Evolutionary conservation across 2,329 filamentous ascomycete species (phyloP).

Genomic region (Tolypocladium nubicola): DNA sequence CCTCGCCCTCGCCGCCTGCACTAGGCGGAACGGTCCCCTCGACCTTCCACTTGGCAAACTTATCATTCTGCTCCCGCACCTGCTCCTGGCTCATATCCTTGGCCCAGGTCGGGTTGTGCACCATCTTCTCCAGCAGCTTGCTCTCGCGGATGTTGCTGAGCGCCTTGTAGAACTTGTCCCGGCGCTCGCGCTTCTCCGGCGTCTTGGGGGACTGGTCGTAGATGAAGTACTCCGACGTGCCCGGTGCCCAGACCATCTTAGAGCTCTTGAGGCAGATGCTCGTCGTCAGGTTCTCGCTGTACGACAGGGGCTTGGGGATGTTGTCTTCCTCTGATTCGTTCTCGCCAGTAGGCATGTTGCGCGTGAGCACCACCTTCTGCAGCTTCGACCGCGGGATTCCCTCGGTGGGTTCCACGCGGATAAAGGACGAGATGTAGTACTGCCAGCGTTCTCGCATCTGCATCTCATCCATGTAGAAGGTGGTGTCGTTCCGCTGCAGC

Average conservation of each 20-base stretch:
- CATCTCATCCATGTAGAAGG: conserved; percentile 84
- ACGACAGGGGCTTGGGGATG: conserved; percentile 49
- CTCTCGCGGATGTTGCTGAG: conserved; percentile 52
- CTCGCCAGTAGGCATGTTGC: conserved; percentile 56
- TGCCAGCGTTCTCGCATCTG: conserved; percentile 78
- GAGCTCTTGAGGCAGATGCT: conserved; percentile 70
- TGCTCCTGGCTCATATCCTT: conserved; percentile 69
- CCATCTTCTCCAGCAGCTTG: conserved; percentile 68
- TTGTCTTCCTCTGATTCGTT: conserved; percentile 53
- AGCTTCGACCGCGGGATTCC: conserved; percentile 57
- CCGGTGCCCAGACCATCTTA: conserved; percentile 66
- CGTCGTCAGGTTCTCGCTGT: conserved; percentile 57
- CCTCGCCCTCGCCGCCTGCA: not conserved
- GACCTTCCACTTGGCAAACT: conserved; percentile 43
- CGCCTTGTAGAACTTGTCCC: conserved; percentile 40
- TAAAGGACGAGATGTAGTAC: conserved; percentile 90
- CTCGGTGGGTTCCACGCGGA: conserved; percentile 80
- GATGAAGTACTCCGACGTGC: conserved; percentile 59
- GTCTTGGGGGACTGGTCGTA: conserved; percentile 60
- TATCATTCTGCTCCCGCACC: conserved; percentile 63
- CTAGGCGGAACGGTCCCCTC: conserved; percentile 30
- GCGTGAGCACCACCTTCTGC: conserved; percentile 58
- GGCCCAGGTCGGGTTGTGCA: conserved; percentile 72
- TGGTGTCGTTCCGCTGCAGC: conserved; percentile 57
- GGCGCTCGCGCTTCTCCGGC: conserved; percentile 49